Percentiles rank a stretch among this genome's conserved stretches.
Evolutionary conservation across 495 filamentous ascomycete species (phyloP).

Genomic region (Penicillium silybi): DNA sequence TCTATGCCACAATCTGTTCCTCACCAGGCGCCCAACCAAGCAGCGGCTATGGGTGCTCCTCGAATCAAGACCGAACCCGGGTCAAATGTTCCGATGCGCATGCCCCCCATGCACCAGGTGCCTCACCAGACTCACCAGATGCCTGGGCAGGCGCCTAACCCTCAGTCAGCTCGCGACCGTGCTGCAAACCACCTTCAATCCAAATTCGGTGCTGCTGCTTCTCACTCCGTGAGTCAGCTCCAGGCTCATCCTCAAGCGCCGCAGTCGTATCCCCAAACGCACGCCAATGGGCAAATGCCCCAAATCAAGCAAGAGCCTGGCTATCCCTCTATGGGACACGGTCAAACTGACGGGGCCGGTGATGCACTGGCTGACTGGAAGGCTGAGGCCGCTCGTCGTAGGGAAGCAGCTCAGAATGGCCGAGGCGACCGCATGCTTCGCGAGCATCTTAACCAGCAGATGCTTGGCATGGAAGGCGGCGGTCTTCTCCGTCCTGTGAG

Average conservation of each 20-base stretch:
- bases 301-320: slow-evolving; percentile 47
- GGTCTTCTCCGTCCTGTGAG: slow-evolving; percentile 71
- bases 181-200: slow-evolving; percentile 64
- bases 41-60: slow-evolving; percentile 31
- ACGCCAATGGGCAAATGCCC: slow-evolving; percentile 43
- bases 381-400: slow-evolving; percentile 50
- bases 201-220: slow-evolving; percentile 68
- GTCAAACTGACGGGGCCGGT: slow-evolving; percentile 72
- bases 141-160: slow-evolving; percentile 35
- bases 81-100: slow-evolving; percentile 43
- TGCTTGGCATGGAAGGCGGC: slow-evolving; percentile 69
- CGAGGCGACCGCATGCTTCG: slow-evolving; percentile 45
- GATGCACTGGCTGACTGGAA: slow-evolving; percentile 54
- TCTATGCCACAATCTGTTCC: slow-evolving; percentile 33
- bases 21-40: slow-evolving; percentile 5
- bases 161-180: slow-evolving; percentile 57
- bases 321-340: slow-evolving; percentile 40
- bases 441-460: slow-evolving; percentile 48
- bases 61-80: slow-evolving; percentile 75
- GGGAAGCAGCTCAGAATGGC: slow-evolving; percentile 59
- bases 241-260: slow-evolving; percentile 44
- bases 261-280: slow-evolving; percentile 42
- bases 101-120: slow-evolving; percentile 31
- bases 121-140: slow-evolving; percentile 28
- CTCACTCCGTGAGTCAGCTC: slow-evolving; percentile 63